Evolutionary conservation across 306 rosid species (phyloP).

Genomic region (Pterocarpus macrocarpus): DNA sequence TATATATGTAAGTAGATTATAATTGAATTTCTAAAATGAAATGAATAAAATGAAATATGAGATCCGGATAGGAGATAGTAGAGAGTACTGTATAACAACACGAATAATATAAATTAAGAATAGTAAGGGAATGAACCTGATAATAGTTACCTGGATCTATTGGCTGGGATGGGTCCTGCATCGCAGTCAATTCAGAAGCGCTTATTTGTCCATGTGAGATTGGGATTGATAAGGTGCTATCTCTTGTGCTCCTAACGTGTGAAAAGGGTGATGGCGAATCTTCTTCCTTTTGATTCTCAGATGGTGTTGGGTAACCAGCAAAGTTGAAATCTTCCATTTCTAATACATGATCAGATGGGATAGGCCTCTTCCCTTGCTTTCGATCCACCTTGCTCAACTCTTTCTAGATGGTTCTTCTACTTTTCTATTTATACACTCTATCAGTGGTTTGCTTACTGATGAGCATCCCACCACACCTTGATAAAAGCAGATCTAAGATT

Average conservation of each 20-base stretch:
- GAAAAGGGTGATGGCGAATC: slow-evolving; percentile 45
- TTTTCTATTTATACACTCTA: neutral
- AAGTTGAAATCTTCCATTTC: slow-evolving; percentile 45
- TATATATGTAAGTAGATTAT: neutral
- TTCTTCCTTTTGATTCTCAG: slow-evolving; percentile 41
- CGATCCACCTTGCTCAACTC: slow-evolving; percentile 60
- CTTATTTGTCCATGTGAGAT: slow-evolving; percentile 21
- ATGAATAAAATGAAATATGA: slow-evolving; percentile 4
- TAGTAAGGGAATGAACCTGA: neutral
- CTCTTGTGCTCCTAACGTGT: slow-evolving; percentile 16
- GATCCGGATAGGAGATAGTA: slow-evolving; percentile 12
- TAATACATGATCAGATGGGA: slow-evolving; percentile 49
- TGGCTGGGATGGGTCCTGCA: slow-evolving; percentile 34
- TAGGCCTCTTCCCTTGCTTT: slow-evolving; percentile 58
- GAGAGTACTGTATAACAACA: neutral
- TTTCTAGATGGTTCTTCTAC: slow-evolving; percentile 8
- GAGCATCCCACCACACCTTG: slow-evolving; percentile 10
- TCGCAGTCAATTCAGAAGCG: slow-evolving; percentile 22
- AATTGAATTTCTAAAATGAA: neutral
- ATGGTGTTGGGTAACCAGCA: slow-evolving; percentile 16
- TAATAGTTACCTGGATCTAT: slow-evolving; percentile 44
- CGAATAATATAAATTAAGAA: neutral
- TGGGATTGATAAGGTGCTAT: neutral
- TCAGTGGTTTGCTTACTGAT: neutral
- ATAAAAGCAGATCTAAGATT: slow-evolving; percentile 52